Evolutionary conservation across 345 rosid species (phyloP).

Genomic region (Arabis hirsuta): DNA sequence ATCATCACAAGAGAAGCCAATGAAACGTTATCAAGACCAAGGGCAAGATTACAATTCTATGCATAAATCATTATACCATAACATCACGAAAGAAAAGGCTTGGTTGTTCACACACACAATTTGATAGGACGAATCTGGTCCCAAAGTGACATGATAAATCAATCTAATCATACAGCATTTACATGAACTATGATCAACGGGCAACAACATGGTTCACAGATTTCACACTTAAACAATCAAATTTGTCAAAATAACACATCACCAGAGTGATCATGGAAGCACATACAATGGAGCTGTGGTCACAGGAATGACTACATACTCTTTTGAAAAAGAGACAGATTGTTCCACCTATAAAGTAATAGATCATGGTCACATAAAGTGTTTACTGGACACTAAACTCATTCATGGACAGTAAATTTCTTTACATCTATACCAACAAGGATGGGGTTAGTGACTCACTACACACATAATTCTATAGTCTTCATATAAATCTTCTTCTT

Average conservation of each 20-base stretch:
- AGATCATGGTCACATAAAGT: conserved; percentile 6
- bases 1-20: conserved; percentile 4
- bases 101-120: conserved; percentile 2
- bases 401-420: neutral
- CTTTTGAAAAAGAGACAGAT: neutral
- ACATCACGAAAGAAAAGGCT: neutral
- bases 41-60: neutral
- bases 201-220: neutral
- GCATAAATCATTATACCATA: conserved; percentile 5
- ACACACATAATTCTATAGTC: neutral
- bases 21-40: neutral
- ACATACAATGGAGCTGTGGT: neutral
- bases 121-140: neutral
- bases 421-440: conserved; percentile 2
- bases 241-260: neutral
- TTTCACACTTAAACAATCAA: neutral
- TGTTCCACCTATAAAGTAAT: neutral
- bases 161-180: conserved; percentile 14
- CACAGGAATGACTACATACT: neutral
- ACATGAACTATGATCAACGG: neutral
- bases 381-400: conserved; percentile 7
- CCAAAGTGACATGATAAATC: neutral
- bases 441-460: neutral
- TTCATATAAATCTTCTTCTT: neutral
- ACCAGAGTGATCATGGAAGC: conserved; percentile 4